These are phyloP conservation scores for Yamadazyma atlantica DNA, from an alignment of 1,139 yeast species.

Conservation along the genomic window DNA sequence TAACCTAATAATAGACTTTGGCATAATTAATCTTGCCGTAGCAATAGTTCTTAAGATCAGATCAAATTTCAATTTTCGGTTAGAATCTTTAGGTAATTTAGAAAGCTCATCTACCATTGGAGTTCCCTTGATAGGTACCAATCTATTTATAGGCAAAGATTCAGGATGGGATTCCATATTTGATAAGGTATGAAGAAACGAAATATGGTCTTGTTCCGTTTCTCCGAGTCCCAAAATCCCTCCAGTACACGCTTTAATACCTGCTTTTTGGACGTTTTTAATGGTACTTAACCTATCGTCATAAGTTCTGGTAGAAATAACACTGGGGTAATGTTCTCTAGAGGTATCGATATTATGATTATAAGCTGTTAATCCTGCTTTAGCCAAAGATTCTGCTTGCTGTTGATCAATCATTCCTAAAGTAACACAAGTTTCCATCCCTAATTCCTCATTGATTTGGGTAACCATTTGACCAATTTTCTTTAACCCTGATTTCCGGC, in stretches of 20 bases:
- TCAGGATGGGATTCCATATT: conserved; percentile 74
- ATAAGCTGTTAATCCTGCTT: conserved; percentile 78
- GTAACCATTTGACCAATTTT: conserved; percentile 66
- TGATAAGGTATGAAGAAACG: conserved; percentile 65
- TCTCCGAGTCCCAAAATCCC: conserved; percentile 82
- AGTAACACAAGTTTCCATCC: conserved; percentile 79
- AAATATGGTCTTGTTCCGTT: conserved; percentile 66
- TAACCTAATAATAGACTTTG: conserved; percentile 63
- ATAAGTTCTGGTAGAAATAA: conserved; percentile 66
- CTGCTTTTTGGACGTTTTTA: conserved; percentile 61
- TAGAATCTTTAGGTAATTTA: conserved; percentile 37
- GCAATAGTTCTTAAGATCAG: conserved; percentile 68
- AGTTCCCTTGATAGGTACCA: conserved; percentile 80
- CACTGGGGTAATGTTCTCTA: conserved; percentile 70
- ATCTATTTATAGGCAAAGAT: conserved; percentile 74
- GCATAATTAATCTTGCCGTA: conserved; percentile 76
- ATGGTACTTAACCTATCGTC: conserved; percentile 72
- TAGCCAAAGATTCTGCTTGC: conserved; percentile 58
- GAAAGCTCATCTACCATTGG: conserved; percentile 62
- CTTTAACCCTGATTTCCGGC: conserved; percentile 66
- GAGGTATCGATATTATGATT: conserved; percentile 83
- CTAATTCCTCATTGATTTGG: conserved; percentile 58
- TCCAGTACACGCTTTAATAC: conserved; percentile 74
- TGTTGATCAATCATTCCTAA: conserved; percentile 70
- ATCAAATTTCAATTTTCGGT: conserved; percentile 52